Evolutionary conservation across 2,329 filamentous ascomycete species (phyloP), one percentile per base, ranked within the genome.

Genomic region (Orbilia javanica): DNA sequence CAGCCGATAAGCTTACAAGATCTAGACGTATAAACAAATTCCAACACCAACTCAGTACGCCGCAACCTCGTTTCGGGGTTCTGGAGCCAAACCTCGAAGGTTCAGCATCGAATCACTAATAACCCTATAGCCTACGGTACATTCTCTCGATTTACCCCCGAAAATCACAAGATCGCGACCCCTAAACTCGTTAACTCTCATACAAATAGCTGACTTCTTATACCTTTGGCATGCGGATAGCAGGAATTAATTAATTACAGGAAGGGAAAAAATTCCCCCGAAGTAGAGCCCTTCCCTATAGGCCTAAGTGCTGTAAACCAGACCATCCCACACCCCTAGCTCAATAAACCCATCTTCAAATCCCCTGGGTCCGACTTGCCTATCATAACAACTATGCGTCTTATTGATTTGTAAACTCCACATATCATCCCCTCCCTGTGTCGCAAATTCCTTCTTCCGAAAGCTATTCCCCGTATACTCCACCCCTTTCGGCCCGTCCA

Each of bases 381-480:
- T 34, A 13, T 63, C 55, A 65, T 69, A 76, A 60, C 72, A 69
- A 11, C 29, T 48, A 18, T 31, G 13, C 4, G 72, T 69, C 53
- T 55, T 34, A 42, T 76, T 69, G 6, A 76, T 76, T 20, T 76
- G 65, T 27, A 75, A 48, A 48, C 71, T 75, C 71, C 71, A 75
- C 29, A 68, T 64, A 55, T 68, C 63, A 46, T 75, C 71, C 22
- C 63, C 71, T 6, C 46, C 70, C n/a, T 48, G 25, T 0, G 70
- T 74, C 22, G 71, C 63, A 55, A 75, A 75, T 22, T 68, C 64
- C 22, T n/a, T 52, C 46, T 75, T 75, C n/a, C 63, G 29, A 29
- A 75, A 75, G 25, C 71, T 75, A 34, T 75, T 75, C n/a, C 71
- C 71, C 1, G 71, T 60, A 53, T 75, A 75, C 18, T 68, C 63